Percentiles rank a stretch among this genome's conserved stretches.
Evolutionary conservation across 495 filamentous ascomycete species (phyloP).

Genomic region (Acidomyces sp.): DNA sequence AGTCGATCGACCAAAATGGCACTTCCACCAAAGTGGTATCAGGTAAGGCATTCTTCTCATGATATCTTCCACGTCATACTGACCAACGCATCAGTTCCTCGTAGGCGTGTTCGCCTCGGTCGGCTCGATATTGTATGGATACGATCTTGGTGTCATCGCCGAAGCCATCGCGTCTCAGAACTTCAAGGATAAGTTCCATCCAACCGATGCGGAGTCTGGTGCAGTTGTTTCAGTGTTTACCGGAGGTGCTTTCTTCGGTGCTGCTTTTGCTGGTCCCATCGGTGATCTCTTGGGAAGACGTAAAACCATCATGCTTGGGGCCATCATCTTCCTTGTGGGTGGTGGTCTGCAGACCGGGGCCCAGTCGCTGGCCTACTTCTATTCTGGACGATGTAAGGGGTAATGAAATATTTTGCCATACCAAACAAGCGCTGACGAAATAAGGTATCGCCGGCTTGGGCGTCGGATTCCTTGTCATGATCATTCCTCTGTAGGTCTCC

Average conservation of each 20-base stretch:
- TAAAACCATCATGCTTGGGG: conserved; percentile 34
- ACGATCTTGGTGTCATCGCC: conserved; percentile 33
- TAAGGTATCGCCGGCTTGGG: conserved; percentile 22
- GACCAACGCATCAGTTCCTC: conserved; percentile 23
- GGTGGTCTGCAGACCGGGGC: conserved; percentile 31
- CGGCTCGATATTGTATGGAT: conserved; percentile 30
- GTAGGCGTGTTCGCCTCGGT: conserved; percentile 30
- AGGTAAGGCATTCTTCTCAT: conserved; percentile 29
- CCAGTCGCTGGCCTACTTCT: conserved; percentile 25
- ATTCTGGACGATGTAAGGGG: conserved; percentile 19
- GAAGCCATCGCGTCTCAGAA: conserved; percentile 26
- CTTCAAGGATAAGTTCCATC: conserved; percentile 39
- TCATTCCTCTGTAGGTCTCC: conserved; percentile 37
- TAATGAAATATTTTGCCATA: background rate
- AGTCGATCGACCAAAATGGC: conserved; percentile 33
- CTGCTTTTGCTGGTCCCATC: conserved; percentile 36
- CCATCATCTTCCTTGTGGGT: conserved; percentile 28
- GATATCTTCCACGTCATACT: background rate
- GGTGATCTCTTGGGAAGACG: conserved; percentile 36
- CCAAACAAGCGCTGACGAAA: background rate
- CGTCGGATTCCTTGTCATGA: conserved; percentile 36
- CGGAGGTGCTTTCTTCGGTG: conserved; percentile 46
- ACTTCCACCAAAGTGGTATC: conserved; percentile 43
- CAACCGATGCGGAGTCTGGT: conserved; percentile 45
- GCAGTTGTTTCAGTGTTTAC: conserved; percentile 59